These are phyloP conservation scores for Plasmodium gallinaceum DNA, from an alignment of 169 alveolate species.

Conservation along the genomic window DNA sequence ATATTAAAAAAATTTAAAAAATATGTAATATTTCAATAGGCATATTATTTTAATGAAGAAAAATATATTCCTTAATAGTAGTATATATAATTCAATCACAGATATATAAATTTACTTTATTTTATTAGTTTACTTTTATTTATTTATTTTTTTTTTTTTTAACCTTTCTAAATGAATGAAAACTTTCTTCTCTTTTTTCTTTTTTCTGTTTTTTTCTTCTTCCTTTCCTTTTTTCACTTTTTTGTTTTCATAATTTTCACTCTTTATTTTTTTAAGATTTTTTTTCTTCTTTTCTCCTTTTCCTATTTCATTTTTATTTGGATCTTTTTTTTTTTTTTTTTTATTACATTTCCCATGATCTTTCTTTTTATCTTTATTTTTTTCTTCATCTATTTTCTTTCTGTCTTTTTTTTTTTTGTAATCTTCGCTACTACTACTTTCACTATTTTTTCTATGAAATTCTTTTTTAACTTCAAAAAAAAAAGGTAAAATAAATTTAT, in stretches of 20 bases:
- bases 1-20: conserved; percentile 1
- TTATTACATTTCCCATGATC: not conserved
- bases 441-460: conserved; percentile 1
- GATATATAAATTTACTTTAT: not conserved
- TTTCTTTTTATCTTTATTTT: conserved; percentile 11
- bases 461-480: conserved; percentile 12
- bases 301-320: not conserved
- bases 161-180: conserved; percentile 65
- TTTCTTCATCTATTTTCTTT: conserved; percentile 10
- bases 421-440: conserved; percentile 28
- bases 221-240: conserved; percentile 20
- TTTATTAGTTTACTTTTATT: not conserved
- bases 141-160: conserved; percentile 7
- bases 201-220: conserved; percentile 6
- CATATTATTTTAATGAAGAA: too few relatives aligned
- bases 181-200: conserved; percentile 40
- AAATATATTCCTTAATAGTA: too few relatives aligned
- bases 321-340: not conserved
- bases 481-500: not conserved
- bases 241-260: not conserved
- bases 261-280: not conserved
- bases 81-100: not conserved
- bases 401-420: conserved; percentile 11
- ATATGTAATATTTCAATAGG: not conserved
- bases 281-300: not conserved